A percentile compares a stretch with the other conserved stretches of the same genome.
phyloP scores from a whole-genome alignment of 805 yeast genomes.

The Scheffersomyces amazonensis region DNA sequence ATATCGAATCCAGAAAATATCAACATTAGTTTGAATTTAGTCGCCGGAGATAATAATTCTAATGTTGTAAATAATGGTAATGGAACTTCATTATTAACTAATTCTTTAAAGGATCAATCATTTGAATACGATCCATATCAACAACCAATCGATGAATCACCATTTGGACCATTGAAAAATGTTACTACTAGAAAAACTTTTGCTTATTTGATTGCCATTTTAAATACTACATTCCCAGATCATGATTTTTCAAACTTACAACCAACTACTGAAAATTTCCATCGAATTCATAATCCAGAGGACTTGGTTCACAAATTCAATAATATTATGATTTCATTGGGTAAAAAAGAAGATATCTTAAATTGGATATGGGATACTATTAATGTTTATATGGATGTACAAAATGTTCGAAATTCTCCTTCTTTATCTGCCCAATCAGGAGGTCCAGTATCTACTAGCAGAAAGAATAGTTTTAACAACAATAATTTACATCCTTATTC shows the following conservation, averaged over 20 bases:
- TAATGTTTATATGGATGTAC: slow-evolving; percentile 74
- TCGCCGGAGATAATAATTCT: not conserved
- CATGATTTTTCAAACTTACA: slow-evolving; percentile 88
- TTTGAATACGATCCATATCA: slow-evolving; percentile 9
- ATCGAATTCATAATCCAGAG: slow-evolving; percentile 31
- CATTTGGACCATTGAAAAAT: slow-evolving; percentile 89
- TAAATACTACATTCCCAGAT: slow-evolving; percentile 92
- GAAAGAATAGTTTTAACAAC: slow-evolving; percentile 24
- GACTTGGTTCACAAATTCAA: slow-evolving; percentile 67
- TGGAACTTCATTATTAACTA: slow-evolving; percentile 14
- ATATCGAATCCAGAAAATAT: too few relatives aligned
- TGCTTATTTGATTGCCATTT: slow-evolving; percentile 84
- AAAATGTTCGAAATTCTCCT: slow-evolving; percentile 29
- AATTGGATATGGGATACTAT: slow-evolving; percentile 88
- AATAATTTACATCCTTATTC: slow-evolving; percentile 2
- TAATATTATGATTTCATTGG: slow-evolving; percentile 60
- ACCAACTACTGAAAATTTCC: slow-evolving; percentile 64
- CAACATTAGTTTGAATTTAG: too few relatives aligned
- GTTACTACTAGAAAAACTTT: slow-evolving; percentile 86
- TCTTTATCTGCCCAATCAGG: slow-evolving; percentile 10
- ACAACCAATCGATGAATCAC: slow-evolving; percentile 46
- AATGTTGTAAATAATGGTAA: not conserved
- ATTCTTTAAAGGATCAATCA: slow-evolving; percentile 18
- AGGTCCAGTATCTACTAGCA: slow-evolving; percentile 12
- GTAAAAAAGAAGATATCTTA: slow-evolving; percentile 38